phyloP scores from a whole-genome alignment of 1,139 yeast species.

The Lodderomyces margitis region DNA sequence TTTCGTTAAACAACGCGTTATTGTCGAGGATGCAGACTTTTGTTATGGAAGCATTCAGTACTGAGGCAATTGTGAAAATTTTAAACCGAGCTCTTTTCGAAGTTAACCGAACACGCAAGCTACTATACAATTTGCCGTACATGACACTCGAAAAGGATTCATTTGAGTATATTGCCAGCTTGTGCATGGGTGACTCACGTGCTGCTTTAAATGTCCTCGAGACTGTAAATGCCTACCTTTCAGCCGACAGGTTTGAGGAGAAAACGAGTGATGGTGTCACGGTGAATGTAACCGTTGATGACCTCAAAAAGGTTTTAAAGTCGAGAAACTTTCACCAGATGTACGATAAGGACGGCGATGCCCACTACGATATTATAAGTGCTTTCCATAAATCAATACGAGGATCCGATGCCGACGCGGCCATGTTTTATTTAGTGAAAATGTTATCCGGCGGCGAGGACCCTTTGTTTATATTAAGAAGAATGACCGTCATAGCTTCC shows the following conservation, averaged over 20 bases:
- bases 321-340: slow-evolving; percentile 52
- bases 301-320: slow-evolving; percentile 38
- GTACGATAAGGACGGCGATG: slow-evolving; percentile 87
- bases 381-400: slow-evolving; percentile 91
- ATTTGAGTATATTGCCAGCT: slow-evolving; percentile 64
- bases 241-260: slow-evolving; percentile 29
- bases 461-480: slow-evolving; percentile 84
- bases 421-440: slow-evolving; percentile 78
- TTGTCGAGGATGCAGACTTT: slow-evolving; percentile 87
- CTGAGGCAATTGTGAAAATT: slow-evolving; percentile 55
- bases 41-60: slow-evolving; percentile 63
- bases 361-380: slow-evolving; percentile 90
- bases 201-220: slow-evolving; percentile 76
- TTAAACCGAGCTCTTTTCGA: slow-evolving; percentile 62
- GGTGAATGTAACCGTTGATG: slow-evolving; percentile 30
- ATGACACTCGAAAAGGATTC: slow-evolving; percentile 57
- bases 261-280: slow-evolving; percentile 18
- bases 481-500: slow-evolving; percentile 91
- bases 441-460: slow-evolving; percentile 94
- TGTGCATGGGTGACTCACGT: slow-evolving; percentile 91
- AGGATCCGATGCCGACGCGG: slow-evolving; percentile 87
- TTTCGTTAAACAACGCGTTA: slow-evolving; percentile 82
- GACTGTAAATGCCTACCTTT: slow-evolving; percentile 42
- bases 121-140: slow-evolving; percentile 36
- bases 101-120: slow-evolving; percentile 56